Conservation (phyloP, 2,329 filamentous ascomycete genomes). For the Ceratocystis albifundus region DNA sequence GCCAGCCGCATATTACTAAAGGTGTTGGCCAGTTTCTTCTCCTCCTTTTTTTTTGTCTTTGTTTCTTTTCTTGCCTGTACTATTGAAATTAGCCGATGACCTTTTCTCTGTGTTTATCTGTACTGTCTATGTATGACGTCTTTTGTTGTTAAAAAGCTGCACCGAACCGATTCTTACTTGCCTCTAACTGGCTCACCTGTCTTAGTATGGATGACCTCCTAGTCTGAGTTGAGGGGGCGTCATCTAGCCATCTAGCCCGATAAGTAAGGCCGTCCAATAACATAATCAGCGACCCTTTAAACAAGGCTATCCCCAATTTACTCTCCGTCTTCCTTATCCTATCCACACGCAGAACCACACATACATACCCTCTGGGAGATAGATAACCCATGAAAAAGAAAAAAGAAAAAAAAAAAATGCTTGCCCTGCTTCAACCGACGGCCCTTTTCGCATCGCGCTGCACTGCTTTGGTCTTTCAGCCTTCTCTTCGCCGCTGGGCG, state of each 20-base stretch:
- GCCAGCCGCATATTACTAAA: conserved; percentile 38
- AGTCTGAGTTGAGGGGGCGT: not conserved
- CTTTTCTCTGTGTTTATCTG: not conserved
- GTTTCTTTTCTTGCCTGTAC: not conserved
- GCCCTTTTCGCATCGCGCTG: not conserved
- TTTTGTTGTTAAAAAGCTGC: not conserved
- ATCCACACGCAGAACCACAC: no score
- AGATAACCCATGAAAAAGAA: not conserved
- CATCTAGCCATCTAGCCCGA: not conserved
- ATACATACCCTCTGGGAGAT: no score
- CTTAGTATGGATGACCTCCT: not conserved
- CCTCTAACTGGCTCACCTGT: not conserved
- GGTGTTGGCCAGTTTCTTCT: not conserved
- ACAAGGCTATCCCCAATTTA: not conserved
- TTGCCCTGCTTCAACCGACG: not conserved
- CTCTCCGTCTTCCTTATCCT: not conserved
- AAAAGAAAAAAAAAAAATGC: no score
- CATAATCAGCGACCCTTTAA: not conserved
- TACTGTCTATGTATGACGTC: not conserved
- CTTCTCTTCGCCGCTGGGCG: not conserved
- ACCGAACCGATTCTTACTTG: no score
- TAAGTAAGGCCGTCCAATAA: no score
- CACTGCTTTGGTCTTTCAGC: not conserved
- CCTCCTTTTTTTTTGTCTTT: conserved; percentile 13
- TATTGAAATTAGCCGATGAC: not conserved